Conservation (phyloP, 2,329 filamentous ascomycete species). For the Cladorrhinum sp. region DNA sequence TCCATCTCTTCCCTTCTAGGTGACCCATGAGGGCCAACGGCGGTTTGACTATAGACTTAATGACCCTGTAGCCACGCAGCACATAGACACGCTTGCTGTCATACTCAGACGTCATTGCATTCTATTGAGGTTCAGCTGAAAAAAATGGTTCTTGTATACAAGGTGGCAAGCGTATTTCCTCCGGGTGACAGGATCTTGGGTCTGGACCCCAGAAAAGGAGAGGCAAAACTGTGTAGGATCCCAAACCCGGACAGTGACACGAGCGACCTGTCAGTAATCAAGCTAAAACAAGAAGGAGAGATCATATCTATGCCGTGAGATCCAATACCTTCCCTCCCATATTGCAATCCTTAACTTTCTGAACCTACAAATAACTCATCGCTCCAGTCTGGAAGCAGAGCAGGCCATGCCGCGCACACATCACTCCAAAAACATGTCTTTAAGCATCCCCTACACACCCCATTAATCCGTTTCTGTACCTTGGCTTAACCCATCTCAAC, state of each 20-base stretch:
- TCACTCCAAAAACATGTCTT: no score
- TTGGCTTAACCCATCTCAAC: no score
- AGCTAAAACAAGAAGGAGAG: background rate
- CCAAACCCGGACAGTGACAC: background rate
- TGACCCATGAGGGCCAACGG: no score
- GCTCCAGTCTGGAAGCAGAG: no score
- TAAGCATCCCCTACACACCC: no score
- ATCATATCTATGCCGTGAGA: background rate
- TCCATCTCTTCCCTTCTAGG: background rate
- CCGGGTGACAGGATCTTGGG: background rate
- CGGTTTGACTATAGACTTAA: no score
- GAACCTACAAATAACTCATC: no score
- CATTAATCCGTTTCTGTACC: no score
- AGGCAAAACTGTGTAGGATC: background rate
- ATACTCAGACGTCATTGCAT: background rate
- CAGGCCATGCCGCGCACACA: no score
- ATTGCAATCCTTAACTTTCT: no score
- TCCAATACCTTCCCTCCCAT: no score
- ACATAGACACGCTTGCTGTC: background rate
- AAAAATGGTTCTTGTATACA: background rate
- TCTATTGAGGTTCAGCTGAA: background rate
- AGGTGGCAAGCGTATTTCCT: background rate
- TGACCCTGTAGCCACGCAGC: background rate
- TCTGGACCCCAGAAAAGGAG: background rate
- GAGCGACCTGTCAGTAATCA: background rate